Conservation (phyloP, 2,329 filamentous ascomycete species). For the Dothideomycetes sp. region DNA sequence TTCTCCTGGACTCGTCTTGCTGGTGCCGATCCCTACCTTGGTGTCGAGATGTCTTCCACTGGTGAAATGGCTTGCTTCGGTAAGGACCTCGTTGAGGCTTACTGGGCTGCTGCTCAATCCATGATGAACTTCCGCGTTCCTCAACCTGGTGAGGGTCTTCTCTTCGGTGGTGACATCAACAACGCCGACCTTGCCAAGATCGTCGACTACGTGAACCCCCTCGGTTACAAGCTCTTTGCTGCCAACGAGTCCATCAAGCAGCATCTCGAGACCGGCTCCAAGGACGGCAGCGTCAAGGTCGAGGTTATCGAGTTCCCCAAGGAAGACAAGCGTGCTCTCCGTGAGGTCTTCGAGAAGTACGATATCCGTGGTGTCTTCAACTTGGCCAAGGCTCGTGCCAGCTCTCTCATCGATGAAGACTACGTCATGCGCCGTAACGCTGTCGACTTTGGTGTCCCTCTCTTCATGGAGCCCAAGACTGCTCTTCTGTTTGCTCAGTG, state of each 20-base stretch:
- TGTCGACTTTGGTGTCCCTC: constrained; percentile 92
- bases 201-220: constrained; percentile 75
- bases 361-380: constrained; percentile 96
- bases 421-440: constrained; percentile 98
- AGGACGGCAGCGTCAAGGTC: constrained; percentile 56
- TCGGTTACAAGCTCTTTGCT: constrained; percentile 91
- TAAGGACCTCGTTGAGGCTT: constrained; percentile 88
- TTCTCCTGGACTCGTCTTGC: constrained; percentile 98
- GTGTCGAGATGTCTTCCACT: constrained; percentile 94
- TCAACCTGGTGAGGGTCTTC: constrained; percentile 85
- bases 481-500: constrained; percentile 92
- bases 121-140: constrained; percentile 99
- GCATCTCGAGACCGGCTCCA: constrained; percentile 64
- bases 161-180: constrained; percentile 77
- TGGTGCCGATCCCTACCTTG: constrained; percentile 92
- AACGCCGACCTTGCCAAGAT: constrained; percentile 66
- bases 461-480: constrained; percentile 99
- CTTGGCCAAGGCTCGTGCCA: constrained; percentile 72
- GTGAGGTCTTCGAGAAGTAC: constrained; percentile 94
- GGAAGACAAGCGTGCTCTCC: constrained; percentile 86
- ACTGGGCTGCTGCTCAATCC: constrained; percentile 93
- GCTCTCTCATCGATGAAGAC: constrained; percentile 81
- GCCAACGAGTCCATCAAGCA: constrained; percentile 73
- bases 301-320: constrained; percentile 96
- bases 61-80: constrained; percentile 99